Conservation (phyloP, 1,284 basidiomycete species). For the Anthracocystis setariae region DNA sequence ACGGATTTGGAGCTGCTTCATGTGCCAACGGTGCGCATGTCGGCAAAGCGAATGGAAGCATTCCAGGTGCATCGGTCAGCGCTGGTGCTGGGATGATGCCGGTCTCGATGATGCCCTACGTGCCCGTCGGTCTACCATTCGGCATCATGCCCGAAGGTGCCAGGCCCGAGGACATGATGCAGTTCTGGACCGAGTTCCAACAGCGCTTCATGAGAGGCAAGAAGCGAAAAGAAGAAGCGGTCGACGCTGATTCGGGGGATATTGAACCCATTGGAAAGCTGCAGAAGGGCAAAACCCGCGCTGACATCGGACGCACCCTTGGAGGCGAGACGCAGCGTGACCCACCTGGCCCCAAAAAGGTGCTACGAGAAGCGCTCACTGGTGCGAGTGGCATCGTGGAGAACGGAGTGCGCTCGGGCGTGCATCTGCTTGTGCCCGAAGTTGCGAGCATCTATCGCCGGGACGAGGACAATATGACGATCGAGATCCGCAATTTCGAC, state of each 20-base stretch:
- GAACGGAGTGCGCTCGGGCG: slow-evolving; percentile 33
- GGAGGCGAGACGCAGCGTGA: slow-evolving; percentile 77
- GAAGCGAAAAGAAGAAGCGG: slow-evolving; percentile 42
- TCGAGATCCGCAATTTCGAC: slow-evolving; percentile 84
- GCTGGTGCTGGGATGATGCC: slow-evolving; percentile 2
- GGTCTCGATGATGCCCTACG: slow-evolving; percentile 25
- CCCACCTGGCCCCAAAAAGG: slow-evolving; percentile 70
- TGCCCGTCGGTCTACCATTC: slow-evolving; percentile 35
- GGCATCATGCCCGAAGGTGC: slow-evolving; percentile 49
- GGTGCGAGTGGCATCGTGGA: slow-evolving; percentile 37
- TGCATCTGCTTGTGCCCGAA: slow-evolving; percentile 40
- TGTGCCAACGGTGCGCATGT: slow-evolving; percentile 24
- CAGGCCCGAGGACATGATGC: slow-evolving; percentile 45
- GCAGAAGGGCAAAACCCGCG: slow-evolving; percentile 34
- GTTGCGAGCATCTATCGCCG: slow-evolving; percentile 45
- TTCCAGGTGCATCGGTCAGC: slow-evolving; percentile 2
- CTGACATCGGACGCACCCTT: slow-evolving; percentile 72
- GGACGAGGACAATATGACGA: slow-evolving; percentile 72
- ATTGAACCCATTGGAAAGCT: slow-evolving; percentile 47
- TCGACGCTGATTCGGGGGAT: slow-evolving; percentile 35
- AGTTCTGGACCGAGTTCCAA: slow-evolving; percentile 50
- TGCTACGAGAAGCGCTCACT: slow-evolving; percentile 69
- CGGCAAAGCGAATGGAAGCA: slow-evolving; percentile 16
- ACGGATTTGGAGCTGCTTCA: slow-evolving; percentile 24
- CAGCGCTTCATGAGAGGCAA: slow-evolving; percentile 40